Conservation (phyloP, 2,329 filamentous ascomycete species). For the Aureobasidium sp. region DNA sequence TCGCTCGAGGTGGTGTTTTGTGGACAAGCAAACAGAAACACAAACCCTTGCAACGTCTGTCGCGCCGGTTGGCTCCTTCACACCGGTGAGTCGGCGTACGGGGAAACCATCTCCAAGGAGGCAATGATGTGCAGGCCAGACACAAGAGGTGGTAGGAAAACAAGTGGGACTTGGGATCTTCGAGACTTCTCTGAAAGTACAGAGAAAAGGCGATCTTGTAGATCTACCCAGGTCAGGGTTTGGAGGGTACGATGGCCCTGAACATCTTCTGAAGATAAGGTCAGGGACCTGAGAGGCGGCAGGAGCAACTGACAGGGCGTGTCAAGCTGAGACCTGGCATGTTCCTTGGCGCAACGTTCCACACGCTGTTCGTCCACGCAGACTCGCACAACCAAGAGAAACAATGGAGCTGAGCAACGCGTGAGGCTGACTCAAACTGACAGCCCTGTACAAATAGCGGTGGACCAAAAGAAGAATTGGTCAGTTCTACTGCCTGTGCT, state of each 20-base stretch:
- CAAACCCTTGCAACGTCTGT: conserved; percentile 8
- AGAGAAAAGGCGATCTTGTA: conserved; percentile 1
- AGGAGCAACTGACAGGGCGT: not conserved
- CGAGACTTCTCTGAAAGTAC: not conserved
- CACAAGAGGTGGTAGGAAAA: conserved; percentile 6
- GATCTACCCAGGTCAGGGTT: conserved; percentile 6
- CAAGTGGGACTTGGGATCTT: not conserved
- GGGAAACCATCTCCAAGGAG: not conserved
- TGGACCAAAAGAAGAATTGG: not conserved
- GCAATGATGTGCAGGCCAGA: not conserved
- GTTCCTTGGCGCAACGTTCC: conserved; percentile 10
- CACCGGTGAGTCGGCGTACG: not conserved
- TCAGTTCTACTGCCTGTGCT: not conserved
- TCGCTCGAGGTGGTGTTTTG: conserved; percentile 9
- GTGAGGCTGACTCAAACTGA: not conserved
- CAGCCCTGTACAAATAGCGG: conserved; percentile 4
- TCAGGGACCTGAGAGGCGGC: conserved; percentile 7
- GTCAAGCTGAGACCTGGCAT: conserved; percentile 13
- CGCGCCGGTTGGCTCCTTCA: not conserved
- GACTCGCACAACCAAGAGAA: conserved; percentile 1
- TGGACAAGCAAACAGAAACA: conserved; percentile 10
- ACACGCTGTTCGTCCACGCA: conserved; percentile 1
- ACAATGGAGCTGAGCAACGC: not conserved
- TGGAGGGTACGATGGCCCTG: not conserved
- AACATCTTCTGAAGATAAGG: not conserved